phyloP scores from a whole-genome alignment of 1,284 basidiomycete species.

The Fomitopsis schrenkii region DNA sequence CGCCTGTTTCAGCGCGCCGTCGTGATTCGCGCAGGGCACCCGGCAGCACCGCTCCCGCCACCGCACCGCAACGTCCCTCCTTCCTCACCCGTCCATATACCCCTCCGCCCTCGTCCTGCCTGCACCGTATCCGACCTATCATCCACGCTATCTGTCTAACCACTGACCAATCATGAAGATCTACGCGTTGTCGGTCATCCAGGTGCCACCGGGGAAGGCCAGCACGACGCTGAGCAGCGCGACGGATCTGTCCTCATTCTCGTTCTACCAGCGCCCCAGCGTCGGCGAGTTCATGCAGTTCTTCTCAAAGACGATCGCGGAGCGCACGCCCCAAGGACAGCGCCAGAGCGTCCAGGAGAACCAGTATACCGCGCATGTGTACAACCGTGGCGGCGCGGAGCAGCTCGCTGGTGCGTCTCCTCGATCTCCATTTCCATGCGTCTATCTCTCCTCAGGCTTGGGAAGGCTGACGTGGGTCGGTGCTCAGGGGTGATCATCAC shows the following conservation, averaged over 20 bases:
- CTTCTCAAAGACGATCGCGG: constrained; percentile 90
- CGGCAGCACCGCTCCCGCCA: background rate
- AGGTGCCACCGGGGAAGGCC: constrained; percentile 51
- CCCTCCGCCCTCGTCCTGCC: background rate
- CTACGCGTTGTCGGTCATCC: constrained; percentile 60
- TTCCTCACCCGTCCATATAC: background rate
- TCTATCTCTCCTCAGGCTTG: background rate
- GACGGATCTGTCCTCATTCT: constrained; percentile 88
- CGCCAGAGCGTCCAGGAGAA: constrained; percentile 96
- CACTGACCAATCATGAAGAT: constrained; percentile 55
- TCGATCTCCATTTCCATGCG: background rate
- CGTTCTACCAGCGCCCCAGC: constrained; percentile 88
- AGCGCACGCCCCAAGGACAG: constrained; percentile 83
- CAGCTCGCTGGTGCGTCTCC: constrained; percentile 67
- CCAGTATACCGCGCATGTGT: constrained; percentile 91
- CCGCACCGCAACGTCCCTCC: background rate
- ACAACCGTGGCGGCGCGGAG: constrained; percentile 78
- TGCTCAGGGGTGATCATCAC: constrained; percentile 83
- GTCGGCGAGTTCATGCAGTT: constrained; percentile 89
- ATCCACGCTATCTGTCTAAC: background rate
- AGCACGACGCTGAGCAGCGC: constrained; percentile 70
- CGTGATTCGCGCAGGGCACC: background rate
- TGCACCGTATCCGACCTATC: background rate
- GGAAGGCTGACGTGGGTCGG: background rate
- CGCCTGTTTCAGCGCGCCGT: background rate